Evolutionary conservation across 78 protist genomes (phyloP).

Genomic region (Mastigamoeba balamuthi): DNA sequence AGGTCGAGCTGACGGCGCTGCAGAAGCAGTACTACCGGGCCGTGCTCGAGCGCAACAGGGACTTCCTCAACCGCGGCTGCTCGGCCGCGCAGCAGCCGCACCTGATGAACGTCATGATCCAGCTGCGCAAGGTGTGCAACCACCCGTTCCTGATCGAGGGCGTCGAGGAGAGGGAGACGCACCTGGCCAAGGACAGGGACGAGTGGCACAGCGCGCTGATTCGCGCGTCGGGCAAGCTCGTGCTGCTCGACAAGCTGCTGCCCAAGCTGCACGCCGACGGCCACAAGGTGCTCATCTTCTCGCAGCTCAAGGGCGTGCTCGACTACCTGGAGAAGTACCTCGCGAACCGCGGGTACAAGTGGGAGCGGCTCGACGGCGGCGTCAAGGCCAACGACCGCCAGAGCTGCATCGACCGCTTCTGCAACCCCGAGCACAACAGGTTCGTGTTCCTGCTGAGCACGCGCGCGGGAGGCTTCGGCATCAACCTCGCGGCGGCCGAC

Average conservation of each 20-base stretch:
- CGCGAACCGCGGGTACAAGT: constrained; percentile 22
- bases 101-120: constrained; percentile 74
- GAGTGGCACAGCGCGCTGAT: constrained; percentile 62
- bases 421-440: constrained; percentile 12
- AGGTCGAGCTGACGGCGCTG: constrained; percentile 62
- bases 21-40: constrained; percentile 79
- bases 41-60: constrained; percentile 55
- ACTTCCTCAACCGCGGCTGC: neutral
- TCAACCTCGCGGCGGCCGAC: constrained; percentile 86
- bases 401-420: constrained; percentile 78
- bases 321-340: constrained; percentile 77
- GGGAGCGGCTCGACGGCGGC: constrained; percentile 76
- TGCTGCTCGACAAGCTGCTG: constrained; percentile 80
- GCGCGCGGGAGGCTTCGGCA: constrained; percentile 94
- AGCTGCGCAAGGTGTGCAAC: constrained; percentile 83
- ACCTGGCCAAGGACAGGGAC: neutral
- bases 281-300: constrained; percentile 84
- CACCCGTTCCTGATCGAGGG: constrained; percentile 79
- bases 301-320: constrained; percentile 76
- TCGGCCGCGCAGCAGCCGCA: constrained; percentile 46
- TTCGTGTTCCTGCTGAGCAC: constrained; percentile 81
- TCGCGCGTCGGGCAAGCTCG: constrained; percentile 66
- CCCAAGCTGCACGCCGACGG: constrained; percentile 52
- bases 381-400: constrained; percentile 44
- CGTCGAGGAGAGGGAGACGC: constrained; percentile 14